Percentiles rank a stretch among this genome's conserved stretches.
These are phyloP conservation scores for Fusarium sp. DNA, from an alignment of 2,329 filamentous ascomycete genomes.

Conservation along the genomic window DNA sequence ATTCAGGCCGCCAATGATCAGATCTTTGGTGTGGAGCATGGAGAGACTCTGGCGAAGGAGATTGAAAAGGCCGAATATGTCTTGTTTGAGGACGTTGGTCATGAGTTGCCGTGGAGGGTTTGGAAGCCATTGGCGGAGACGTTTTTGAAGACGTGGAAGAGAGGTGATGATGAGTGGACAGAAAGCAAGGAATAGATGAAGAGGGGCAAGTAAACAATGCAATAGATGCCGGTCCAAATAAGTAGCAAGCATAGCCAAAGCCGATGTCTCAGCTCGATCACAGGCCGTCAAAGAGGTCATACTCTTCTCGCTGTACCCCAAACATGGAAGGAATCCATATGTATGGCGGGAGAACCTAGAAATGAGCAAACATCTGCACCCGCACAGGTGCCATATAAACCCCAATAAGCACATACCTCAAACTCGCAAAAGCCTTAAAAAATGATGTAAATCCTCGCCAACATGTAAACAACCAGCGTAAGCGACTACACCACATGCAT, in stretches of 20 bases:
- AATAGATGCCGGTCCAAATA: neutral
- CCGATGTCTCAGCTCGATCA: neutral
- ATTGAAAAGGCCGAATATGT: constrained; percentile 40
- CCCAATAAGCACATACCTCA: neutral
- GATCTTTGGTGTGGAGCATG: constrained; percentile 44
- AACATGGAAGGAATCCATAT: neutral
- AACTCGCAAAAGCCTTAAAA: neutral
- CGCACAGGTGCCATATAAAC: neutral
- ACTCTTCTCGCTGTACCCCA: neutral
- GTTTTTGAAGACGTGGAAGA: constrained; percentile 20
- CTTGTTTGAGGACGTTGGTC: constrained; percentile 37
- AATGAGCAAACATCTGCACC: neutral
- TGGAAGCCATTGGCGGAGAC: constrained; percentile 13
- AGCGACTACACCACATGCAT: neutral
- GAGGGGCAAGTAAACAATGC: neutral
- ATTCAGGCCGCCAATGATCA: constrained; percentile 47
- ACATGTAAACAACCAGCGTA: neutral
- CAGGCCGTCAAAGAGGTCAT: neutral
- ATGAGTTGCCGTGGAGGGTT: constrained; percentile 33
- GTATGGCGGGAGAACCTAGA: neutral
- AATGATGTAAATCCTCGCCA: neutral
- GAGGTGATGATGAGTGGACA: constrained; percentile 9
- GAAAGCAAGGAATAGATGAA: neutral
- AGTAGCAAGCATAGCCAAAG: too few species aligned
- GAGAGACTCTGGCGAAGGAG: constrained; percentile 39